phyloP scores from a whole-genome alignment of 2,329 filamentous ascomycete species.

The Malbranchea zuffiana region DNA sequence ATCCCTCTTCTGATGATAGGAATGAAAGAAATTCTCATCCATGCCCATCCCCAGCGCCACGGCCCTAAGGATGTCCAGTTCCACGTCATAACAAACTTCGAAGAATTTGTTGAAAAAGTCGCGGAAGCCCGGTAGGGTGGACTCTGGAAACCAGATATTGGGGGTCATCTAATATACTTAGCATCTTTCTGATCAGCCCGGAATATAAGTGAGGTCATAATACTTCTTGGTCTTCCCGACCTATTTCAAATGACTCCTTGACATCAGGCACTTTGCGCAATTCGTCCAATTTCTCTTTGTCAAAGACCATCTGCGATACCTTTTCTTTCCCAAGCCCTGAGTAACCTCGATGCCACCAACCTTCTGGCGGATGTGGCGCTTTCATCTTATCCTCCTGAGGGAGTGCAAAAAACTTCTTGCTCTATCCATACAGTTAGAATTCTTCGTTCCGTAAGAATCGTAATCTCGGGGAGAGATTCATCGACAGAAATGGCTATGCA shows the following conservation, averaged over 20 bases:
- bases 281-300: constrained; percentile 33
- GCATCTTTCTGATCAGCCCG: constrained; percentile 37
- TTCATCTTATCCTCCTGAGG: constrained; percentile 38
- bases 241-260: constrained; percentile 33
- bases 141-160: constrained; percentile 41
- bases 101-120: constrained; percentile 42
- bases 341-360: constrained; percentile 44
- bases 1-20: constrained; percentile 44
- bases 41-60: constrained; percentile 41
- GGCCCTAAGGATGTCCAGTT: constrained; percentile 35
- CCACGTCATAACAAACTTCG: constrained; percentile 36
- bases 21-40: constrained; percentile 36
- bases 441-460: neutral
- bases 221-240: constrained; percentile 3
- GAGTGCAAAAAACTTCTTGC: constrained; percentile 36
- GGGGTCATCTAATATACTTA: constrained; percentile 36
- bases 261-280: constrained; percentile 40
- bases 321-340: constrained; percentile 46
- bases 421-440: neutral
- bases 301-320: constrained; percentile 38
- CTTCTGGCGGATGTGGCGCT: constrained; percentile 41
- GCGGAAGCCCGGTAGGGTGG: constrained; percentile 38
- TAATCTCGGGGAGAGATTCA: neutral
- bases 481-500: constrained; percentile 14
- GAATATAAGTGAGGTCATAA: neutral